Evolutionary conservation across 805 yeast genomes (phyloP), one percentile per base, ranked within the genome.

Genomic region (Tetrapisispora fleetii): DNA sequence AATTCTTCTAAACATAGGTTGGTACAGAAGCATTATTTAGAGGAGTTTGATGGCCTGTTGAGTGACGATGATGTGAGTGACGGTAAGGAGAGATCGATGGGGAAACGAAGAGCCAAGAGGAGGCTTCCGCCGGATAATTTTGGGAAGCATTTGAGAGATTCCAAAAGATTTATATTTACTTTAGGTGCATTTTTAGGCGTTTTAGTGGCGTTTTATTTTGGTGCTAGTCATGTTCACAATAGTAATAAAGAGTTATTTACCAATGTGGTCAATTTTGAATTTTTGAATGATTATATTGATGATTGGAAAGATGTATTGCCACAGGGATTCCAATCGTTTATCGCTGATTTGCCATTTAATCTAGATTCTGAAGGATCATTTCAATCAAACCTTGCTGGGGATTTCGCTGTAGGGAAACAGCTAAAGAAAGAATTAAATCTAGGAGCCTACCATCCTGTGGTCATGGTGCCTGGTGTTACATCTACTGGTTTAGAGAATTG

Each of bases 401-500:
- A 90, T 44, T 93, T 93, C 69, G 87, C 93, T 0, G 95, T 89
- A 17, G 99, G 99, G 1, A 77, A 74, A 55, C 68, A 75, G 40
- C 67, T 91, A 73, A 68, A 68, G 36, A 60, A 65, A 11, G 77
- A 76, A 22, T 71, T 76, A 30, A 76, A 80, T 36, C 67, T 79
- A 28, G 62, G 71, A 0, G 74, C 81, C 0, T 78, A 84, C 53
- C 75, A 79, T 65, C 95, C 95, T 7, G 95, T 93, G 14, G 77
- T 93, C 3, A 77, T 93, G 81, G 87, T 93, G 18, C 99, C 99
- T 0, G 99, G 99, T 3, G 97, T 91, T 14, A 86, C 87, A 48
- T 85, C 96, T 30, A 90, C 98, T 0, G 97, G 97, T 4, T 73
- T 93, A 36, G 99, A 93, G 65, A 81, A 89, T 44, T 93, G 99